Percentiles rank a stretch among this genome's conserved stretches.
These are phyloP conservation scores for Suillus brevipes DNA, from an alignment of 768 basidiomycete genomes.

Conservation along the genomic window DNA sequence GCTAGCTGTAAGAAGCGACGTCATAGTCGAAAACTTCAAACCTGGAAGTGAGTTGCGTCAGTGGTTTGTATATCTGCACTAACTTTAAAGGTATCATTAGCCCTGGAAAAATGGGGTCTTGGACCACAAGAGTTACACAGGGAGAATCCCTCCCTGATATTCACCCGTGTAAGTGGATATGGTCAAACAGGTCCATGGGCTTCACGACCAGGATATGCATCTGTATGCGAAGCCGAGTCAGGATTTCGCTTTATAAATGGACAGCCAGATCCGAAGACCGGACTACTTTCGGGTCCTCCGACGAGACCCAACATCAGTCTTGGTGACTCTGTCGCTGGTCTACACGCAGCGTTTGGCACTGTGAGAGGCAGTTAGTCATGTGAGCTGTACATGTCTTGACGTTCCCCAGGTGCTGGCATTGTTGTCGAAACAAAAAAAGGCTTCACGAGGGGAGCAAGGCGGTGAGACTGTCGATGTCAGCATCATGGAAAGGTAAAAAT, in stretches of 20 bases:
- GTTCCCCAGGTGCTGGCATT: constrained; percentile 56
- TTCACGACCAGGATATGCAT: constrained; percentile 67
- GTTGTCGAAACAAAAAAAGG: constrained; percentile 43
- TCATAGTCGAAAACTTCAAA: constrained; percentile 72
- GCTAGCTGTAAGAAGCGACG: constrained; percentile 64
- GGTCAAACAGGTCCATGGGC: constrained; percentile 78
- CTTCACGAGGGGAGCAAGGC: constrained; percentile 26
- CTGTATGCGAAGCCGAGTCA: constrained; percentile 75
- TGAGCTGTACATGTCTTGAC: background rate
- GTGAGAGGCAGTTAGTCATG: constrained; percentile 36
- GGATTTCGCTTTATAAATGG: constrained; percentile 77
- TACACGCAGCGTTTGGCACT: constrained; percentile 75
- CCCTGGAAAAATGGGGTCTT: constrained; percentile 69
- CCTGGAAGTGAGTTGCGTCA: constrained; percentile 57
- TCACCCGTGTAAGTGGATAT: constrained; percentile 82
- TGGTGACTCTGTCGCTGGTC: constrained; percentile 69
- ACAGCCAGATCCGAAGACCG: constrained; percentile 53
- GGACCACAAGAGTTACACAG: constrained; percentile 59
- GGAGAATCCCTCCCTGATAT: constrained; percentile 86
- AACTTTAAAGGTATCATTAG: constrained; percentile 31
- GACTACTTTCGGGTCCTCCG: constrained; percentile 58
- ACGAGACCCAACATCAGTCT: constrained; percentile 72
- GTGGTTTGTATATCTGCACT: background rate
- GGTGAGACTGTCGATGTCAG: constrained; percentile 73
- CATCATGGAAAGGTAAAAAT: constrained; percentile 55